Base-by-base conservation (phyloP, 805 yeast species). In the Suhomyces pyralidae region DNA sequence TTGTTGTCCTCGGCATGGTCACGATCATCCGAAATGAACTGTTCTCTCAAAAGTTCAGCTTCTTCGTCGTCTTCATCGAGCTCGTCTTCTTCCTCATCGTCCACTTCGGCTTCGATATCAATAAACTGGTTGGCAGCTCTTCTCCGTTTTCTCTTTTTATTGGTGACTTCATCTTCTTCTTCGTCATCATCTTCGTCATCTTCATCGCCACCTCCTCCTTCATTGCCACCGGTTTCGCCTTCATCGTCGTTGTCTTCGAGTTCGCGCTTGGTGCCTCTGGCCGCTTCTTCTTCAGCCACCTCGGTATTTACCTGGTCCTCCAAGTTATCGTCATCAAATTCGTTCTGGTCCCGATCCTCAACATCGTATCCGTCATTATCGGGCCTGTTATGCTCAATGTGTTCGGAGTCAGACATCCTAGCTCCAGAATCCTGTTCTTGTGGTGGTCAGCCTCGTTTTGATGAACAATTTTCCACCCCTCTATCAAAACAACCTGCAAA, bases 61-160 rank as follows among this genome's bases (percentile, higher is more conserved):
- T 84, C 89, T 60, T 87, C 98, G 57, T 93, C 98, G 46, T 91
- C 98, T 53, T 75, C 80, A 55, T 92, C 98, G 56, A 90, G 93
- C 28, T 85, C 83, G 43, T 88, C 96, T 59, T 93, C 98, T 51
- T 94, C 98, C 59, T 94, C 98, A 55, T 93, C 98, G 69, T 93
- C 96, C 53, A 94, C 99, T 69, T 93, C 98, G 54, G 97, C 99
- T 77, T 94, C 98, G 51, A 94, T 96, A 88, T 94, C 99, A 72
- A 94, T 80, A 70, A 91, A 94, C 77, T 88, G 92, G 69, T 93
- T 93, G 76, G 79, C 80, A 48, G 74, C 65, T 63, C 81, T 73
- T 64, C 79, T 74, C 56, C 75, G 79, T 54, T 74, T 74, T 47
- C 73, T 70, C 45, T 79, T 75, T 26, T 52, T 77, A n/a, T 71